These are phyloP conservation scores for Aspergillus pseudoviridinutans DNA, from an alignment of 2,329 filamentous ascomycete genomes.

Conservation along the genomic window DNA sequence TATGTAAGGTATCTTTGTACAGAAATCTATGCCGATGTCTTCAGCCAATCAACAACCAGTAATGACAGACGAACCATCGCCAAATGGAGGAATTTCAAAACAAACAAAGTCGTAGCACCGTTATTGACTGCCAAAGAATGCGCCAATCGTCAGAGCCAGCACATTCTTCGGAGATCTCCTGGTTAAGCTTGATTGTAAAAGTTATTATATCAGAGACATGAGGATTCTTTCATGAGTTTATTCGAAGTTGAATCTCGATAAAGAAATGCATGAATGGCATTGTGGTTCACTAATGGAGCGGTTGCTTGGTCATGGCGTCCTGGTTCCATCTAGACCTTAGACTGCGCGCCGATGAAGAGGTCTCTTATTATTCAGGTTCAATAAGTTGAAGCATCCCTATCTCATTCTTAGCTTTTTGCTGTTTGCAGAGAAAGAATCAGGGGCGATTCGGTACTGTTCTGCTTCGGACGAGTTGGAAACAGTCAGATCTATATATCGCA, in stretches of 20 bases:
- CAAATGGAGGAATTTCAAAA: slow-evolving; percentile 14
- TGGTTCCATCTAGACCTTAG: background rate
- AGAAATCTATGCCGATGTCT: background rate
- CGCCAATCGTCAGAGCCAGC: background rate
- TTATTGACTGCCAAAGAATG: background rate
- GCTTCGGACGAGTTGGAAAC: background rate
- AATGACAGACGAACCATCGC: background rate
- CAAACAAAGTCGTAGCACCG: background rate
- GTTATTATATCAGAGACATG: background rate
- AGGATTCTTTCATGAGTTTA: background rate
- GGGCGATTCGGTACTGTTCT: background rate
- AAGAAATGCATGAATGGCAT: too few relatives aligned
- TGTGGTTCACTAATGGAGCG: background rate
- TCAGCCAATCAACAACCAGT: background rate
- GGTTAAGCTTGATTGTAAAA: background rate
- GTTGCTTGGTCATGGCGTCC: background rate
- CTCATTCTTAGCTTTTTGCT: background rate
- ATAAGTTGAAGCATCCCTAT: background rate
- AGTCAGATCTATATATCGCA: background rate
- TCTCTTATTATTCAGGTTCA: background rate
- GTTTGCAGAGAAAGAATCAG: background rate
- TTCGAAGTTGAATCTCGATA: background rate
- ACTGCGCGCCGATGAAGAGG: background rate
- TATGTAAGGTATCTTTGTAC: background rate
- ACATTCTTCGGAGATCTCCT: background rate